phyloP scores from a whole-genome alignment of 768 basidiomycete genomes.

The Trametopsis cervina region DNA sequence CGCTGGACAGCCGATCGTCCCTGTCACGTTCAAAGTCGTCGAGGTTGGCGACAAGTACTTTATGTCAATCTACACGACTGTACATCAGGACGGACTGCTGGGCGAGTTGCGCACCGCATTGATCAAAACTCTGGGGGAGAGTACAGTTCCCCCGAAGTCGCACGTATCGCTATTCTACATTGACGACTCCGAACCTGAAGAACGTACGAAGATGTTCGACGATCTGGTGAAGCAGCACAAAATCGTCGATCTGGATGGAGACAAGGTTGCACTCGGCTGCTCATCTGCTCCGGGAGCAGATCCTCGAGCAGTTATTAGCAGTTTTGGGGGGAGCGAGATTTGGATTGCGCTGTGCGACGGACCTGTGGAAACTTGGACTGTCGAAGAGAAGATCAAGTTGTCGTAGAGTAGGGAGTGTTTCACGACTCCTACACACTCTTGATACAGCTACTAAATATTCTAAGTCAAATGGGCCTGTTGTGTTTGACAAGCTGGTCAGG shows the following conservation, averaged over 20 bases:
- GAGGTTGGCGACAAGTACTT: slow-evolving; percentile 58
- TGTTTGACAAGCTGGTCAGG: too few relatives aligned
- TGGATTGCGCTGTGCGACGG: slow-evolving; percentile 25
- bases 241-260: slow-evolving; percentile 21
- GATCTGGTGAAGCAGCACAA: slow-evolving; percentile 32
- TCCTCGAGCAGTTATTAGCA: slow-evolving; percentile 10
- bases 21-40: slow-evolving; percentile 45
- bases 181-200: slow-evolving; percentile 52
- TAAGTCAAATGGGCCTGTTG: too few relatives aligned
- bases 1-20: slow-evolving; percentile 26
- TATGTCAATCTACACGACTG: slow-evolving; percentile 58
- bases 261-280: slow-evolving; percentile 28
- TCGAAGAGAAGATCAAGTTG: slow-evolving; percentile 18
- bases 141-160: slow-evolving; percentile 53
- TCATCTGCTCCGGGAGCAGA: slow-evolving; percentile 13
- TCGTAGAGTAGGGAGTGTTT: background rate
- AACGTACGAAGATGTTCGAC: slow-evolving; percentile 43
- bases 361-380: slow-evolving; percentile 20
- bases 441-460: too few relatives aligned
- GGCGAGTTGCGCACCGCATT: slow-evolving; percentile 41
- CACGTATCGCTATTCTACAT: slow-evolving; percentile 76
- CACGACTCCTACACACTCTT: too few relatives aligned
- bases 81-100: slow-evolving; percentile 40
- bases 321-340: slow-evolving; percentile 22
- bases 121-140: slow-evolving; percentile 29